Evolutionary conservation across 768 basidiomycete genomes (phyloP).

Genomic region (Leucosporidium scottii): DNA sequence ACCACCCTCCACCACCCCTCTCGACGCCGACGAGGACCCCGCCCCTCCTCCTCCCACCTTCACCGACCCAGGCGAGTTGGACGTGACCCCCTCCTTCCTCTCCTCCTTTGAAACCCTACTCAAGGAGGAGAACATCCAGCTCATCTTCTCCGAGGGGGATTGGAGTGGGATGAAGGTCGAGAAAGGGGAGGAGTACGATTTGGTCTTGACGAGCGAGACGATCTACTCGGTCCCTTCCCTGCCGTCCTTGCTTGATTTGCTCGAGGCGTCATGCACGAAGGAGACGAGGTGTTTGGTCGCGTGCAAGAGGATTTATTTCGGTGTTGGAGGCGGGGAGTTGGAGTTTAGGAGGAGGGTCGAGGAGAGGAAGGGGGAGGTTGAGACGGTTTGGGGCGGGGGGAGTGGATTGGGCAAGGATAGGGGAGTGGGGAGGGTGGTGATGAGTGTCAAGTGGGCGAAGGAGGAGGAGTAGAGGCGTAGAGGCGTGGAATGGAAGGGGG

Average conservation of each 20-base stretch:
- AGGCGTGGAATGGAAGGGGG: background rate
- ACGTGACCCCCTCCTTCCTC: constrained; percentile 60
- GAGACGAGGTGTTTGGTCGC: constrained; percentile 62
- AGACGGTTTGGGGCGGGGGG: constrained; percentile 48
- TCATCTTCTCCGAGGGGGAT: constrained; percentile 73
- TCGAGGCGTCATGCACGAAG: constrained; percentile 20
- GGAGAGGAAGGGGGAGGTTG: constrained; percentile 47
- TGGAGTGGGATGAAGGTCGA: constrained; percentile 50
- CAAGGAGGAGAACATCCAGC: constrained; percentile 49
- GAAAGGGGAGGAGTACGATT: constrained; percentile 42
- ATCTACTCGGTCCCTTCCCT: constrained; percentile 71
- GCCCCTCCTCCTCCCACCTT: constrained; percentile 29
- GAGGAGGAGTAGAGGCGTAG: no score
- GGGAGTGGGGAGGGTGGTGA: constrained; percentile 69
- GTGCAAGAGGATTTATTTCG: constrained; percentile 88
- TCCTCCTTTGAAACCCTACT: constrained; percentile 61
- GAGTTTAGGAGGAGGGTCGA: constrained; percentile 62
- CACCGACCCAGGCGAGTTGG: constrained; percentile 50
- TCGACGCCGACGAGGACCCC: background rate
- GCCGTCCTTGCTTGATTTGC: constrained; percentile 50
- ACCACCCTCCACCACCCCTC: background rate
- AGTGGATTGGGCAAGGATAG: constrained; percentile 26
- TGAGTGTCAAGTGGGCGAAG: constrained; percentile 54
- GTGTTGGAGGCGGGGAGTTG: constrained; percentile 79
- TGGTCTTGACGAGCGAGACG: constrained; percentile 85